These are phyloP conservation scores for Inga oerstediana DNA, from an alignment of 306 rosid species.

Conservation along the genomic window DNA sequence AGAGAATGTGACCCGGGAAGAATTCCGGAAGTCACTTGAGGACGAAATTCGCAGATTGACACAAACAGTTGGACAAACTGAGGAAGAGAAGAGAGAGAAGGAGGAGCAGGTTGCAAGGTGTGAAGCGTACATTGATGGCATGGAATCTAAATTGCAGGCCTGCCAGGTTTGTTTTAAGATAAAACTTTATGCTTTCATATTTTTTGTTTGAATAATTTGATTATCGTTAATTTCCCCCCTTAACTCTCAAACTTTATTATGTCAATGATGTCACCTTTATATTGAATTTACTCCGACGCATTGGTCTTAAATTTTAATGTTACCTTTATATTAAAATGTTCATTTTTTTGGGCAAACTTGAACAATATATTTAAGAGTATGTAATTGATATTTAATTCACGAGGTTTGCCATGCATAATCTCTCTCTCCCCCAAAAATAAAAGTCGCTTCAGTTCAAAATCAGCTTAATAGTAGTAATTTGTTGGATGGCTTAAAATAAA, in stretches of 20 bases:
- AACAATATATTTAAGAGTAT: neutral
- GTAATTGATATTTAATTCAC: neutral
- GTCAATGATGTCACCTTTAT: neutral
- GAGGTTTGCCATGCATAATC: neutral
- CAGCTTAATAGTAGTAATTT: neutral
- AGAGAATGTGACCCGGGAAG: conserved; percentile 92
- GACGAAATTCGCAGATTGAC: conserved; percentile 90
- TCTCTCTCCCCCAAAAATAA: neutral
- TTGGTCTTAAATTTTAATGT: conserved; percentile 21
- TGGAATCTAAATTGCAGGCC: conserved; percentile 82
- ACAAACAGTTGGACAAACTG: conserved; percentile 94
- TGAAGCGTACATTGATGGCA: conserved; percentile 92
- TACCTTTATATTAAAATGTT: neutral
- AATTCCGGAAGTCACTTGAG: conserved; percentile 91
- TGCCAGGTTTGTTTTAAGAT: conserved; percentile 74
- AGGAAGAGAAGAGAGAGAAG: conserved; percentile 95
- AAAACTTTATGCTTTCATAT: conserved; percentile 21
- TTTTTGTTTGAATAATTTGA: conserved; percentile 15
- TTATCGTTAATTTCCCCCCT: neutral
- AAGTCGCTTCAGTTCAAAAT: neutral
- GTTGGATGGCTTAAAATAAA: neutral
- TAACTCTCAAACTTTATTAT: neutral
- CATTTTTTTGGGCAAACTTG: no score
- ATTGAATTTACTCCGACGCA: conserved; percentile 19
- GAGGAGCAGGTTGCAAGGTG: conserved; percentile 96